Base-by-base conservation (phyloP, 495 filamentous ascomycete genomes). In the Aspergillus heteromorphus region DNA sequence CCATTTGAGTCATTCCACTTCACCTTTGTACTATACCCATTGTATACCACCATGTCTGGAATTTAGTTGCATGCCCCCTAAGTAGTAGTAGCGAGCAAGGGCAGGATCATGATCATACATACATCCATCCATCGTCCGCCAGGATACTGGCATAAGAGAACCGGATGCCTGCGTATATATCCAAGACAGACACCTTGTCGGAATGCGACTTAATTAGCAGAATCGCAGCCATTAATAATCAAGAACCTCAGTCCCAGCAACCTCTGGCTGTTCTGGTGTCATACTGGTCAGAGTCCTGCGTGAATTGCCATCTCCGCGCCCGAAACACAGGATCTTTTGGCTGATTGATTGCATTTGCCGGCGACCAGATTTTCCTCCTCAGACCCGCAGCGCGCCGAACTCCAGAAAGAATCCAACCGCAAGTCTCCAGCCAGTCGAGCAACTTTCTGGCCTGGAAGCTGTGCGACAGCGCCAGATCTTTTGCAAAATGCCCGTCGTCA, bases 401-500 rank as follows among this genome's bases (percentile, higher is more conserved):
- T 52, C 38, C 25, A 54, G 42, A 16, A 54, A 43, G 40, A 42
- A 47, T 19, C 45, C 30, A 38, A 51, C 25, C 17, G 20, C 45
- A 49, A 7, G 53, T 11, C 30, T 27, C n/a, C n/a, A n/a, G n/a
- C n/a, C 42, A 23, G 31, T 50, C 45, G 31, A 54, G 42, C 52
- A n/a, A 45, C 45, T 31, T 48, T 25, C 21, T 16, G 51, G 16
- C 42, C 45, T 49, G 48, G 57, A 47, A 59, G 56, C 58, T 54
- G 50, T 48, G 25, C 53, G 49, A 11, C 51, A 57, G 52, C 47
- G 41, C 59, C 60, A 61, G 55, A 47, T 20, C 40, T 47, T 34
- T 42, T 8, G 38, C 70, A 83, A 73, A 47, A 96, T 96, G 91
- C 91, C 91, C 55, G 84, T 96, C 48, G 88, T 96, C 51, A 87